These are phyloP conservation scores for Prunus mira DNA, from an alignment of 306 rosid species.

Conservation along the genomic window DNA sequence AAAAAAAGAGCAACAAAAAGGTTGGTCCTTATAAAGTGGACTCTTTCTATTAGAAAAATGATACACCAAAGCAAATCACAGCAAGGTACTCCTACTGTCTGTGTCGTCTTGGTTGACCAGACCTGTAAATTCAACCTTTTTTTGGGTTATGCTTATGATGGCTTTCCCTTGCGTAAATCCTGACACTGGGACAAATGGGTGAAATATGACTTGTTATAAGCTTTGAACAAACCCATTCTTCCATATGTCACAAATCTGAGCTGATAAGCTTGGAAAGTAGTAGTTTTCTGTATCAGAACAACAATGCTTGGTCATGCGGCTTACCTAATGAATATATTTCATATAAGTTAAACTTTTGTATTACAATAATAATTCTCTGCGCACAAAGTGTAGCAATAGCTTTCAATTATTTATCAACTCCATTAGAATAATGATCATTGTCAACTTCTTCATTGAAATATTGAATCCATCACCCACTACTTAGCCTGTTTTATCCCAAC, in stretches of 20 bases:
- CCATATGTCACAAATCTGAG: constrained; percentile 1
- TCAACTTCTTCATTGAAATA: constrained; percentile 17
- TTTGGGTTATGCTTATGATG: background rate
- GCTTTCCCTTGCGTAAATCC: background rate
- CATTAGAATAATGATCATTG: background rate
- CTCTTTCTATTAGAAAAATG: background rate
- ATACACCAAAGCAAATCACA: background rate
- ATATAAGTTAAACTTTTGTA: background rate
- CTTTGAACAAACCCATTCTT: background rate
- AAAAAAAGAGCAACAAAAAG: background rate
- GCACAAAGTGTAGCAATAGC: background rate
- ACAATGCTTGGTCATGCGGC: background rate
- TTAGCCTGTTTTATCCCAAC: constrained; percentile 5
- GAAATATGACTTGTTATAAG: background rate
- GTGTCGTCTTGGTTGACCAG: constrained; percentile 11
- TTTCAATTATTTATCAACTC: background rate
- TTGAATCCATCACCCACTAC: constrained; percentile 13
- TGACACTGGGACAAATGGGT: background rate
- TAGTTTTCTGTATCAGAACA: background rate
- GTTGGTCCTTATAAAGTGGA: background rate
- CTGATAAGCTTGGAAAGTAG: background rate
- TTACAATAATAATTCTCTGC: background rate
- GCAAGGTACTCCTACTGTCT: background rate
- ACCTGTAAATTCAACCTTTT: background rate
- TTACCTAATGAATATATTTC: constrained; percentile 10